phyloP scores from a whole-genome alignment of 495 filamentous ascomycete species.

The Penicillium nucicola region DNA sequence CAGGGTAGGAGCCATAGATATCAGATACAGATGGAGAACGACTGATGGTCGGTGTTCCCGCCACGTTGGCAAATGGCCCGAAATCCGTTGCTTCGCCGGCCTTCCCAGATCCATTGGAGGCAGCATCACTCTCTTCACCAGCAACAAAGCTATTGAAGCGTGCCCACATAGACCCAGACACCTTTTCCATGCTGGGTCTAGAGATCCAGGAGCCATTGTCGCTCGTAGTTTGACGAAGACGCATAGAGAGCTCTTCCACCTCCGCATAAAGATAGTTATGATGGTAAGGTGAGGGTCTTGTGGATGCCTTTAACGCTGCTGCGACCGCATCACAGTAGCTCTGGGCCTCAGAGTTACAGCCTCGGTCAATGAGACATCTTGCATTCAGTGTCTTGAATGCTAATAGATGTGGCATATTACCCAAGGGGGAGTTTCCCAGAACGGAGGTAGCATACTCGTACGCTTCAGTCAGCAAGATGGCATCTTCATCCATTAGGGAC shows the following conservation, averaged over 20 bases:
- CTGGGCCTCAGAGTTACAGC: slow-evolving; percentile 76
- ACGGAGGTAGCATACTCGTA: slow-evolving; percentile 83
- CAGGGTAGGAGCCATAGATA: slow-evolving; percentile 62
- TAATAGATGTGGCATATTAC: slow-evolving; percentile 77
- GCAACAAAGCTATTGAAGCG: slow-evolving; percentile 93
- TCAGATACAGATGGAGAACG: slow-evolving; percentile 74
- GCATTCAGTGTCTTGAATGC: slow-evolving; percentile 89
- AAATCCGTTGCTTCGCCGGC: slow-evolving; percentile 51
- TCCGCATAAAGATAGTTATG: slow-evolving; percentile 66
- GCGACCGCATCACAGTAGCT: slow-evolving; percentile 87
- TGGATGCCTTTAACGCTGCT: slow-evolving; percentile 74
- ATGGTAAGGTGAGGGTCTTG: slow-evolving; percentile 79
- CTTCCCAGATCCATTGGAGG: slow-evolving; percentile 55
- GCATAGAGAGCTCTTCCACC: slow-evolving; percentile 78
- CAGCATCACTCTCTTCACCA: slow-evolving; percentile 75
- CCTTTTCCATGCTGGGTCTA: slow-evolving; percentile 91
- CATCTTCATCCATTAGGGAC: slow-evolving; percentile 74
- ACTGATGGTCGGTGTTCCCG: slow-evolving; percentile 80
- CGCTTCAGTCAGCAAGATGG: slow-evolving; percentile 83
- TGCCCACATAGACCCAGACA: slow-evolving; percentile 81
- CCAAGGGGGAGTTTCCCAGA: slow-evolving; percentile 51
- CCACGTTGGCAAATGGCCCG: slow-evolving; percentile 78
- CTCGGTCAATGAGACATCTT: slow-evolving; percentile 75
- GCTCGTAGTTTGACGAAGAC: slow-evolving; percentile 78
- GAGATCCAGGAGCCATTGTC: slow-evolving; percentile 78